Conservation (phyloP, 495 filamentous ascomycete species). For the Neurospora sp. region DNA sequence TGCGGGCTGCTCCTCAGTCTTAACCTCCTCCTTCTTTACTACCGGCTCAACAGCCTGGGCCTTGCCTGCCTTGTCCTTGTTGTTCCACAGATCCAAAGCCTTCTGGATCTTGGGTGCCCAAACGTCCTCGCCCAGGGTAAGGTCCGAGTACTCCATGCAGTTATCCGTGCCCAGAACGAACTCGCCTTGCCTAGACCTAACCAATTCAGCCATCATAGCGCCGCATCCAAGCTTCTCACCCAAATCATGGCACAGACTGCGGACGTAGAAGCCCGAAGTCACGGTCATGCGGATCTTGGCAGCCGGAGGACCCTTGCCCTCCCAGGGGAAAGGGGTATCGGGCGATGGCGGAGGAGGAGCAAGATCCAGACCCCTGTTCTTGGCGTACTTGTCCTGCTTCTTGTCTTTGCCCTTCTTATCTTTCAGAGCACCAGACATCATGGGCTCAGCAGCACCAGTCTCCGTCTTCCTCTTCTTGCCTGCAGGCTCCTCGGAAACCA, state of each 20-base stretch:
- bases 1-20: neutral
- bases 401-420: slow-evolving; percentile 4
- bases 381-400: slow-evolving; percentile 15
- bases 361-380: slow-evolving; percentile 25
- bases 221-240: slow-evolving; percentile 72
- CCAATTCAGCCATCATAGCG: slow-evolving; percentile 77
- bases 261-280: slow-evolving; percentile 94
- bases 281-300: slow-evolving; percentile 83
- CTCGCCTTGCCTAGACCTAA: slow-evolving; percentile 69
- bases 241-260: slow-evolving; percentile 84
- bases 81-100: slow-evolving; percentile 38
- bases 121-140: slow-evolving; percentile 65
- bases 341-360: slow-evolving; percentile 23
- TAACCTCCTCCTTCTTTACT: neutral
- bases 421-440: slow-evolving; percentile 46
- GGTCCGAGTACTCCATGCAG: slow-evolving; percentile 72
- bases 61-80: neutral
- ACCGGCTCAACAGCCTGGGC: neutral
- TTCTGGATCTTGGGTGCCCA: slow-evolving; percentile 69
- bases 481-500: slow-evolving; percentile 21
- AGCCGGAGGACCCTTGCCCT: slow-evolving; percentile 53
- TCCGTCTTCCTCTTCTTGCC: slow-evolving; percentile 27
- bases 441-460: slow-evolving; percentile 16
- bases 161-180: slow-evolving; percentile 57
- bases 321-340: slow-evolving; percentile 28